phyloP scores from a whole-genome alignment of 371 early-diverging fungal species.

The Chytridiales sp. region DNA sequence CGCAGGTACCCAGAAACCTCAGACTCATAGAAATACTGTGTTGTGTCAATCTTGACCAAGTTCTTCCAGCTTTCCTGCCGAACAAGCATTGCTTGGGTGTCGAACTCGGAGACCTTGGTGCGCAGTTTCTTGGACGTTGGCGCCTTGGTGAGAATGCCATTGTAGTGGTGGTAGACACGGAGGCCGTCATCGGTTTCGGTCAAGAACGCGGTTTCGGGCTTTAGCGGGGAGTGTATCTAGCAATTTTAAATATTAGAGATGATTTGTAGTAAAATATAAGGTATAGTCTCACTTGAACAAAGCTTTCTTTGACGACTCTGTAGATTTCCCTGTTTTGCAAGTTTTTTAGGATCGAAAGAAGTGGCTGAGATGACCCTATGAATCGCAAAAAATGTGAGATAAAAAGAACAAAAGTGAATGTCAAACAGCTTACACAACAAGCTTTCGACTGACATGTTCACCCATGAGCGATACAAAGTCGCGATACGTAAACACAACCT shows the following conservation, averaged over 20 bases:
- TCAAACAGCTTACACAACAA: conserved; percentile 8
- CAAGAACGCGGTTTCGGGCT: conserved; percentile 14
- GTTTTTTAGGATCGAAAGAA: background rate
- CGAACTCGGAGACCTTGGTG: conserved; percentile 4
- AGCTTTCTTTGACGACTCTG: background rate
- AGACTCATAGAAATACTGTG: no score
- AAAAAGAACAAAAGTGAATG: background rate
- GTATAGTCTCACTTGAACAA: conserved; percentile 1
- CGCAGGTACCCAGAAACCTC: no score
- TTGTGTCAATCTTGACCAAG: no score
- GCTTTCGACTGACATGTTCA: background rate
- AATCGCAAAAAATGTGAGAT: background rate
- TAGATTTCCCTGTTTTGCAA: background rate
- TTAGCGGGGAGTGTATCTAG: conserved; percentile 8
- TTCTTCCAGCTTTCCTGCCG: conserved; percentile 6
- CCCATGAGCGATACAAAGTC: background rate
- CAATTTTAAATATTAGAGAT: background rate
- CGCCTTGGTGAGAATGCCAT: conserved; percentile 9
- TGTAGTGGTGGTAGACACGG: conserved; percentile 14
- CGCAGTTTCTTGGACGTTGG: conserved; percentile 8
- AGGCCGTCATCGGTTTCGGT: no score
- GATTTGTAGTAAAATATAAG: background rate
- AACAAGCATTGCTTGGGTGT: background rate
- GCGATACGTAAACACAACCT: background rate
- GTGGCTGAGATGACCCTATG: background rate